A percentile compares a stretch with the other conserved stretches of the same genome.
These are phyloP conservation scores for Prunus persica DNA, from an alignment of 306 rosid species.

Conservation along the genomic window Prunus_persica_NCBIv2 NC_034016.1:15185501-15186000, in stretches of 20 bases:
- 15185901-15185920: not conserved
- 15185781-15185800: constrained; percentile 41
- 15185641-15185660: no score
- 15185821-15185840: not conserved
- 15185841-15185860: constrained; percentile 13
- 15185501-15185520: no score
- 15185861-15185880: not conserved
- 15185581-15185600: not conserved
- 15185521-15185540: not conserved
- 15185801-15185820: constrained; percentile 37
- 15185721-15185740: not conserved
- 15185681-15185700: not conserved
- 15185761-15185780: constrained; percentile 53
- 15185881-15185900: not conserved
- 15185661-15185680: not conserved
- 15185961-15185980: constrained; percentile 47
- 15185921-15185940: not conserved
- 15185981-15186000: constrained; percentile 98
- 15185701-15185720: not conserved
- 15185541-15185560: not conserved
- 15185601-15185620: no score
- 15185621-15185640: no score
- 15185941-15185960: constrained; percentile 72
- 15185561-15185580: not conserved
- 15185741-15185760: constrained; percentile 69